Base-by-base conservation (phyloP, 768 basidiomycete genomes). In the Tulasnella sp. region DNA sequence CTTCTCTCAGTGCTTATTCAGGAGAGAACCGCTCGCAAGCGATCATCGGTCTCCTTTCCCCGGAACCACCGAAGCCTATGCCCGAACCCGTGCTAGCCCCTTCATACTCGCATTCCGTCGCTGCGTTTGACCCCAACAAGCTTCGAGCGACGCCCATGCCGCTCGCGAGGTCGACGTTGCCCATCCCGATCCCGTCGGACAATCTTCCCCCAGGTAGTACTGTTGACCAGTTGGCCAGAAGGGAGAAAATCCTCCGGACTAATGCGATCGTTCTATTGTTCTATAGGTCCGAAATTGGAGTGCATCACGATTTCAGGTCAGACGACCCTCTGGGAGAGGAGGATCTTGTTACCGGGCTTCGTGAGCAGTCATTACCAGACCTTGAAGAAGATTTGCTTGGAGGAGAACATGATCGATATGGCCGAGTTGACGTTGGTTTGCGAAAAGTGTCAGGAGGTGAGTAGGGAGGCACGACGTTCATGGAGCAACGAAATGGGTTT, bases 271-370 rank as follows among this genome's bases (percentile, higher is more conserved):
- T n/a, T n/a, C n/a, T n/a, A n/a, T n/a, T n/a, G n/a, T 5, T 32
- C 12, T 8, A 35, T 62, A 37, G 69, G 71, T 16, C 62, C 71
- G 12, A 39, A 26, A 4, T 26, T 72, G 59, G 44, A 36, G 6
- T 72, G 62, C 6, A 64, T 72, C 16, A 72, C 71, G 32, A 72
- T 72, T 36, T 72, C 71, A 36, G 71, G 71, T 41, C 71, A 72
- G 32, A 72, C 71, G 16, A 72, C 71, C 62, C 71, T 72, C 12
- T 72, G 71, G 71, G 71, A 72, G 29, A 62, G 71, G 40, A 59
- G 71, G 32, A 72, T 72, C 37, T 47, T 72, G 36, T 39, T 72
- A 16, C 71, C 71, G 0, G 71, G 71, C 5, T 72, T 72, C 62
- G 71, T 72, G 36, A 37, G 34, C 26, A 62, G 34, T 11, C 71